Conservation (phyloP, 331 rosid species). For the Malus hybrid region DNA sequence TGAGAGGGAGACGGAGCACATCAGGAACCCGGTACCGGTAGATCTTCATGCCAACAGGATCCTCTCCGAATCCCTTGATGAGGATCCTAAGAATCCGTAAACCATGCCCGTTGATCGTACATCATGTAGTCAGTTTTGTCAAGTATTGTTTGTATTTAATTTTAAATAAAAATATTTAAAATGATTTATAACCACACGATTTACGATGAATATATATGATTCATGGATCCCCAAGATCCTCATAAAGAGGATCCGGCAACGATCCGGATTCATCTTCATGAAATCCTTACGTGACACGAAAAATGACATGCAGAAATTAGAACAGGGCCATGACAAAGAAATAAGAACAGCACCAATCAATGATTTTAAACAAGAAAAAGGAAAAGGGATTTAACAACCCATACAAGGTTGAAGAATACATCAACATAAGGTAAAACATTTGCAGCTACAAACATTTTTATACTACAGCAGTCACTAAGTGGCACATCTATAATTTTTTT, state of each 20-base stretch:
- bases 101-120: too few species aligned
- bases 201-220: too few species aligned
- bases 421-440: neutral
- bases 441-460: slow-evolving; percentile 2
- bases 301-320: neutral
- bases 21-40: too few species aligned
- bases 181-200: too few species aligned
- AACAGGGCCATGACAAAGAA: neutral
- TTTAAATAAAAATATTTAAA: too few species aligned
- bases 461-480: slow-evolving; percentile 30
- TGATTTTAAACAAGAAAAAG: neutral
- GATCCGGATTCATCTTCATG: neutral
- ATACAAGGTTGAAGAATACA: neutral
- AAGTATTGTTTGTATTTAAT: too few species aligned
- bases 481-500: slow-evolving; percentile 32
- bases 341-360: neutral
- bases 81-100: too few species aligned
- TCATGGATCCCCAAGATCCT: too few species aligned
- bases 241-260: too few species aligned
- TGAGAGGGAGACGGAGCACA: too few species aligned
- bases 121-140: too few species aligned
- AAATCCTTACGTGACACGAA: neutral
- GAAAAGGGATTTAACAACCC: neutral
- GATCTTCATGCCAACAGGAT: neutral
- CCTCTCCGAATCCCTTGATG: too few species aligned